A percentile compares a stretch with the other conserved stretches of the same genome.
Evolutionary conservation across 345 rosid genomes (phyloP).

Genomic region (Psidium guajava): DNA sequence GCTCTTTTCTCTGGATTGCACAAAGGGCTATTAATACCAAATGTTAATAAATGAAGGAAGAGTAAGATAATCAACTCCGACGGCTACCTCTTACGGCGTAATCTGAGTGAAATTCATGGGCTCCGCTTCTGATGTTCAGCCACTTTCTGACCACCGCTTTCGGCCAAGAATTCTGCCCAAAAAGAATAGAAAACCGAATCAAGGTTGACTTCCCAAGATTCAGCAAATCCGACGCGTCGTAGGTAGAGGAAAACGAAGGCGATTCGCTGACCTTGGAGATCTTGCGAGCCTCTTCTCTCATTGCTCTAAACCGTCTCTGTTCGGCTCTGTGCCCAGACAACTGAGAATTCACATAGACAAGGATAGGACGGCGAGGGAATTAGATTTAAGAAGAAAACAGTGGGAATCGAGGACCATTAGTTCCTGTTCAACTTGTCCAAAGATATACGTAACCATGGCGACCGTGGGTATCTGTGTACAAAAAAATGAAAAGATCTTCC

Average conservation of each 20-base stretch:
- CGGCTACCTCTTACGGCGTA: constrained; percentile 38
- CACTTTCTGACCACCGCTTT: constrained; percentile 63
- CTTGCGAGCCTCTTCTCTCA: constrained; percentile 29
- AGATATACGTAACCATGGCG: not conserved
- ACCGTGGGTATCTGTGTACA: not conserved
- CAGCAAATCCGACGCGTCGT: not conserved
- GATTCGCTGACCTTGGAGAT: constrained; percentile 41
- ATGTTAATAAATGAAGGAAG: not conserved
- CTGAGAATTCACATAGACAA: not conserved
- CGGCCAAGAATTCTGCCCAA: constrained; percentile 68
- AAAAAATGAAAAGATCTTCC: not conserved
- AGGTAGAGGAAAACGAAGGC: not conserved
- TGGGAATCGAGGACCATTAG: not conserved
- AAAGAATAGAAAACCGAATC: not conserved
- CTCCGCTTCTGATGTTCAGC: constrained; percentile 63
- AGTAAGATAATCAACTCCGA: not conserved
- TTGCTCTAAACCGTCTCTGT: constrained; percentile 10
- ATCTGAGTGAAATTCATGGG: constrained; percentile 68
- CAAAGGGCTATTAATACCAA: not conserved
- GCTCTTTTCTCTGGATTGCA: constrained; percentile 11
- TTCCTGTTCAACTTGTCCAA: not conserved
- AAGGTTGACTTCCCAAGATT: not conserved
- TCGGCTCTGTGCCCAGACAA: not conserved
- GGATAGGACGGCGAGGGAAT: not conserved
- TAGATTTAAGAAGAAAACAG: not conserved